Evolutionary conservation across 2,329 filamentous ascomycete genomes (phyloP), one percentile per base, ranked within the genome.

Genomic region (Fusarium abutilonis): DNA sequence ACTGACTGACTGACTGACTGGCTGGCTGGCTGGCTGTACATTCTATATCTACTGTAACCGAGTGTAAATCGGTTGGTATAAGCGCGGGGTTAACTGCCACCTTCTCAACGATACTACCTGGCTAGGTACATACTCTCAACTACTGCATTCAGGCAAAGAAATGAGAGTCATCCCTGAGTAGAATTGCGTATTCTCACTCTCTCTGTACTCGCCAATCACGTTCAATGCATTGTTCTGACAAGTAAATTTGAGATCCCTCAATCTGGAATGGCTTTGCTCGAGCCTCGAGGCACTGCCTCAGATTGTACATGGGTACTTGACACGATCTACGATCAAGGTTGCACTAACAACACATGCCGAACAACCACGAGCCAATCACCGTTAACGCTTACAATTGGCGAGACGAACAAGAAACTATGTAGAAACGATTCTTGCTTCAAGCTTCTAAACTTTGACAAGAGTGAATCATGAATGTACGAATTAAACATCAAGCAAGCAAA

Each of bases 81-180:
- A 60, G 60, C 63, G 60, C 60, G 60, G 60, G 60, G 60, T 63
- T 26, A 43, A 26, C 40, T 63, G 52, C 58, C 42, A 55, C 45
- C 41, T 21, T 8, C 13, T 8, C 28, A 34, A 31, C 19, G 38
- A 32, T 14, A 5, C 19, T 19, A 19, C 19, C 19, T 4, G 4
- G 19, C n/a, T n/a, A n/a, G n/a, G n/a, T n/a, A n/a, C n/a, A n/a
- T n/a, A n/a, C n/a, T n/a, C n/a, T n/a, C n/a, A n/a, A n/a, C n/a
- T n/a, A 11, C 29, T 39, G 28, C 9, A 50, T 50, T 34, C n/a
- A 19, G 21, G 35, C 41, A 59, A 59, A 48, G 40, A 43, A 32
- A 39, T 42, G 47, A 55, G 44, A 44, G 11, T 19, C 6, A 17
- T 32, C 9, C 13, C 29, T 13, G 3, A 7, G 13, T 32, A 14